These are phyloP conservation scores for Didymellaceae sp. DNA, from an alignment of 2,329 filamentous ascomycete species.

Conservation along the genomic window DNA sequence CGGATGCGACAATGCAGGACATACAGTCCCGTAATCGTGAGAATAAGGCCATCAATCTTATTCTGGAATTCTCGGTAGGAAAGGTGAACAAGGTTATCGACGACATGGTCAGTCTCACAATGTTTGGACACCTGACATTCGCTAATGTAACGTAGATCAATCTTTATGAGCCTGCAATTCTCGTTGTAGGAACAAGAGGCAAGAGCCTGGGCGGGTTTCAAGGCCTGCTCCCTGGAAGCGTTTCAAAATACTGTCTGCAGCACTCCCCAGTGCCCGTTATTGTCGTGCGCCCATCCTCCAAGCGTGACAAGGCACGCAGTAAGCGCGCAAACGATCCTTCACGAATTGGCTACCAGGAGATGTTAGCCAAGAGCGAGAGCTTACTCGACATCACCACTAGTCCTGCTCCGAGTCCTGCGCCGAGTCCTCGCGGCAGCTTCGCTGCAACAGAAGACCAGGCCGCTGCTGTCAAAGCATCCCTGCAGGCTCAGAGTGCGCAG, in stretches of 20 bases:
- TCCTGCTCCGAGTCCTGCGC: constrained; percentile 19
- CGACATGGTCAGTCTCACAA: constrained; percentile 69
- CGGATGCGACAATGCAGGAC: constrained; percentile 73
- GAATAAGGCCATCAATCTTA: constrained; percentile 82
- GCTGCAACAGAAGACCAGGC: constrained; percentile 46
- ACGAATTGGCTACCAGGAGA: constrained; percentile 77
- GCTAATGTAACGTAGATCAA: constrained; percentile 68
- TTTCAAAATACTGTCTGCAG: constrained; percentile 93
- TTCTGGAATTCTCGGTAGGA: constrained; percentile 86
- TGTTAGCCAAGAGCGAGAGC: constrained; percentile 71
- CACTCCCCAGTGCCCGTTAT: constrained; percentile 93
- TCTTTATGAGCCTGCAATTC: constrained; percentile 88
- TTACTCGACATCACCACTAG: constrained; percentile 56
- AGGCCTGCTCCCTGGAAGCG: constrained; percentile 83
- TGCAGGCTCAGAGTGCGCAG: constrained; percentile 46
- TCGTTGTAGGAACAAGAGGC: constrained; percentile 88
- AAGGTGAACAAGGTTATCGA: constrained; percentile 92
- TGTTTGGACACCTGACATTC: constrained; percentile 6
- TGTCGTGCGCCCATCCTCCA: constrained; percentile 85
- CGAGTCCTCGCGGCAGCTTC: constrained; percentile 54
- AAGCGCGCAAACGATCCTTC: constrained; percentile 80
- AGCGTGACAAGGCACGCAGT: constrained; percentile 86
- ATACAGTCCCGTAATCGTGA: constrained; percentile 82
- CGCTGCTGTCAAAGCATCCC: constrained; percentile 29
- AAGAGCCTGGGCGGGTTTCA: constrained; percentile 85